A percentile compares a stretch with the other conserved stretches of the same genome.
phyloP scores from a whole-genome alignment of 345 rosid genomes.

The Dipteronia sinensis region DNA sequence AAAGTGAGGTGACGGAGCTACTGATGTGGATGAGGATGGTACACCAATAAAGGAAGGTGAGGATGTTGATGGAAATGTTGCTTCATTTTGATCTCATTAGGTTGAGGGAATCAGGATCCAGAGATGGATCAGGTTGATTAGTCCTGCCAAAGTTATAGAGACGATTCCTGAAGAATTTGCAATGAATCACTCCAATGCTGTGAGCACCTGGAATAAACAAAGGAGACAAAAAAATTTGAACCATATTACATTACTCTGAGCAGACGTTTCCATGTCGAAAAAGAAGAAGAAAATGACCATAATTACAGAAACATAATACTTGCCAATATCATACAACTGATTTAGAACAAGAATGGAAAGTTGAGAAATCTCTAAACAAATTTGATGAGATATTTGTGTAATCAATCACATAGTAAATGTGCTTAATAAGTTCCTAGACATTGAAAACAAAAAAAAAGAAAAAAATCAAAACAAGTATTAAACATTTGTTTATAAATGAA shows the following conservation, averaged over 20 bases:
- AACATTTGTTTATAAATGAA: too few species aligned
- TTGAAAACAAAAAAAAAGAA: neutral
- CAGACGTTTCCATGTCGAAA: too few species aligned
- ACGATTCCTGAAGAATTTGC: constrained; percentile 49
- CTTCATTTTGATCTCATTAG: constrained; percentile 50
- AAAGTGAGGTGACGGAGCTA: constrained; percentile 8
- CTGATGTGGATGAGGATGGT: constrained; percentile 17
- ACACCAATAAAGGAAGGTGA: constrained; percentile 11
- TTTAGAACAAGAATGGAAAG: neutral
- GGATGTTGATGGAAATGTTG: constrained; percentile 13
- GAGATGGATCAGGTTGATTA: constrained; percentile 50
- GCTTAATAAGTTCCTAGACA: neutral
- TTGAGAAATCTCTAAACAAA: neutral
- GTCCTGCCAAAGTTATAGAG: constrained; percentile 55
- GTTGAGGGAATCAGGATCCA: constrained; percentile 46
- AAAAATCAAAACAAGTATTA: too few species aligned
- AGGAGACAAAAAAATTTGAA: too few species aligned
- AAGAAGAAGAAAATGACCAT: neutral
- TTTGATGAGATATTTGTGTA: neutral
- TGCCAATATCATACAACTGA: neutral
- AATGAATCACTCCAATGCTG: constrained; percentile 53
- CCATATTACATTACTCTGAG: too few species aligned
- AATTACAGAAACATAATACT: neutral
- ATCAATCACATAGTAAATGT: neutral
- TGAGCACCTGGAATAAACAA: constrained; percentile 46